Percentiles rank a stretch among this genome's conserved stretches.
Evolutionary conservation across 202 grass and related monocot genomes (phyloP).

Genomic region (Bolboschoenoplectus hybrid): DNA sequence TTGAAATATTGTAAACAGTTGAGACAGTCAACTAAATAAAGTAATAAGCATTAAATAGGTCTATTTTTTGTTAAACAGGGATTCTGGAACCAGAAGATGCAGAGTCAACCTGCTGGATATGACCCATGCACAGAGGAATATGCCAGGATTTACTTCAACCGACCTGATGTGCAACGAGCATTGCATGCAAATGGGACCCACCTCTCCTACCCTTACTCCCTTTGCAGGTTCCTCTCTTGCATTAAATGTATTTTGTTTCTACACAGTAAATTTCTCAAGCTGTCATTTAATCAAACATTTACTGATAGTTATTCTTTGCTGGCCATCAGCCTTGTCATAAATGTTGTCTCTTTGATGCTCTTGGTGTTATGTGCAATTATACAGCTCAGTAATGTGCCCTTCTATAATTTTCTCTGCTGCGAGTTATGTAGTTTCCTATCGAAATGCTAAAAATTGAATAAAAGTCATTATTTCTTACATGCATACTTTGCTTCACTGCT

Average conservation of each 20-base stretch:
- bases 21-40: neutral
- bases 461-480: neutral
- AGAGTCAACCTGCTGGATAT: conserved; percentile 67
- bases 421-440: neutral
- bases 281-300: neutral
- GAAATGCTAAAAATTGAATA: neutral
- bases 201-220: conserved; percentile 68
- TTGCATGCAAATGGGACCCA: conserved; percentile 74
- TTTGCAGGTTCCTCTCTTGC: conserved; percentile 66
- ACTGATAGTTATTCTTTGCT: conserved; percentile 26
- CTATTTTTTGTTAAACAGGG: conserved; percentile 25
- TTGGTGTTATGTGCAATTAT: neutral
- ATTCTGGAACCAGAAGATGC: conserved; percentile 60
- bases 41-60: neutral
- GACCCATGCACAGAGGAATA: conserved; percentile 97
- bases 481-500: neutral
- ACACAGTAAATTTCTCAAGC: conserved; percentile 13
- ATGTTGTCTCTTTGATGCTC: neutral
- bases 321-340: neutral
- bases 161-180: conserved; percentile 69
- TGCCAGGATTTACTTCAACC: conserved; percentile 76
- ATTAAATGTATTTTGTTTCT: conserved; percentile 12
- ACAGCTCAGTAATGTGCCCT: neutral
- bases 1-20: neutral
- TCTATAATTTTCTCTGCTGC: neutral